A percentile compares a stretch with the other conserved stretches of the same genome.
Conservation (phyloP, 352 stramenopile species). For the Elongisporangium anandrum region DNA sequence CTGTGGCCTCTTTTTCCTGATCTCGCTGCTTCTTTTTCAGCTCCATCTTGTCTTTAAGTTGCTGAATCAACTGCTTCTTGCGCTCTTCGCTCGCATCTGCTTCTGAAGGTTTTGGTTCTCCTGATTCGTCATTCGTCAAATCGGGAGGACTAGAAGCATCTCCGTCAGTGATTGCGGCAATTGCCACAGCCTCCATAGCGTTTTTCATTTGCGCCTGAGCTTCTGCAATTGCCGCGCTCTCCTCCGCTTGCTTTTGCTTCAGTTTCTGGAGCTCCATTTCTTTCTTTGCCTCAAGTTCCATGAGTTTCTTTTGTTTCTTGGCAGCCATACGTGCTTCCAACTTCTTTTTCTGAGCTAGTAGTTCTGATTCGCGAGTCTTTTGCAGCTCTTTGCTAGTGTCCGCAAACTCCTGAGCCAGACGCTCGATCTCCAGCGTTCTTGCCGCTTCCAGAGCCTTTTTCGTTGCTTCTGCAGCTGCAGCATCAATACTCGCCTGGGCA, state of each 20-base stretch:
- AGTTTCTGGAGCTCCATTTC: conserved; percentile 50
- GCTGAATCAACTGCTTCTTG: background rate
- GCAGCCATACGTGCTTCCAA: conserved; percentile 65
- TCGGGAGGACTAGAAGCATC: conserved; percentile 3
- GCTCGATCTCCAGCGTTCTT: conserved; percentile 43
- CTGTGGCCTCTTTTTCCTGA: conserved; percentile 2
- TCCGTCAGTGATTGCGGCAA: background rate
- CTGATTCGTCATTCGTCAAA: background rate
- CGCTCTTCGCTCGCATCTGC: background rate
- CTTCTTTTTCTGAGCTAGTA: conserved; percentile 56
- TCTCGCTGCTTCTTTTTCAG: background rate
- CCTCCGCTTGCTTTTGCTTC: conserved; percentile 33
- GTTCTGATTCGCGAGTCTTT: conserved; percentile 53
- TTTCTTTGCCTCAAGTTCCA: conserved; percentile 66
- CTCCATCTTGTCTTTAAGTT: background rate
- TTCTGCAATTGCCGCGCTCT: conserved; percentile 25
- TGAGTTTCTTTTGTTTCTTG: conserved; percentile 75
- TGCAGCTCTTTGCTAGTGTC: conserved; percentile 53
- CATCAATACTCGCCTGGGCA: conserved; percentile 27
- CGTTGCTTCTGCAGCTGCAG: conserved; percentile 33
- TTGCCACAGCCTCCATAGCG: conserved; percentile 17
- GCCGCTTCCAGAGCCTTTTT: conserved; percentile 43
- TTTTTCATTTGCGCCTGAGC: conserved; percentile 25
- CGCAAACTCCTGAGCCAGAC: conserved; percentile 60
- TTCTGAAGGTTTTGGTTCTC: background rate